These are phyloP conservation scores for Leishmania lainsoni DNA, from an alignment of 208 protist species.

Conservation along the genomic window DNA sequence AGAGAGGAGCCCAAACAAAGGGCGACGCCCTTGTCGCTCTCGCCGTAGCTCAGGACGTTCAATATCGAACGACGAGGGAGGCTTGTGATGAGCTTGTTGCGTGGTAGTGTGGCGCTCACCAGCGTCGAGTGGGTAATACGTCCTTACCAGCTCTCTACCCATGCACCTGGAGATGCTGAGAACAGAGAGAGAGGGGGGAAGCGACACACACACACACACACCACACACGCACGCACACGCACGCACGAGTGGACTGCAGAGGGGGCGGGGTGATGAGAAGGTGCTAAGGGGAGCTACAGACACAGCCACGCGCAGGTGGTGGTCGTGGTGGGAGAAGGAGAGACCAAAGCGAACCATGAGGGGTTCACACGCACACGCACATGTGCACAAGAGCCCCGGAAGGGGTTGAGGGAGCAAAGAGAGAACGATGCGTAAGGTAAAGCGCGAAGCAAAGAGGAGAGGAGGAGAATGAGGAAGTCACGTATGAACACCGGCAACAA, in stretches of 20 bases:
- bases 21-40: not conserved
- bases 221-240: not conserved
- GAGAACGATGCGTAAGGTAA: not conserved
- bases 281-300: not conserved
- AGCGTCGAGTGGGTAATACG: not conserved
- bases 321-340: not conserved
- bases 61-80: not conserved
- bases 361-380: not conserved
- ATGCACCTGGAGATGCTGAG: not conserved
- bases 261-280: not conserved
- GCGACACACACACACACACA: not conserved
- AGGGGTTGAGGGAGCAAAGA: not conserved
- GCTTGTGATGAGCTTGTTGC: not conserved
- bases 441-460: not conserved
- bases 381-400: not conserved
- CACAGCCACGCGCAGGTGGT: not conserved
- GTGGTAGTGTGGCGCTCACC: not conserved
- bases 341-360: not conserved
- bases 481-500: not conserved
- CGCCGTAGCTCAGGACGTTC: not conserved
- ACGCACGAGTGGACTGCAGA: not conserved
- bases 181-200: not conserved
- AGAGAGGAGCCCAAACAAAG: not conserved
- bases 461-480: not conserved
- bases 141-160: not conserved